Evolutionary conservation across 2,329 filamentous ascomycete species (phyloP).

Genomic region (Xylaria sp.): DNA sequence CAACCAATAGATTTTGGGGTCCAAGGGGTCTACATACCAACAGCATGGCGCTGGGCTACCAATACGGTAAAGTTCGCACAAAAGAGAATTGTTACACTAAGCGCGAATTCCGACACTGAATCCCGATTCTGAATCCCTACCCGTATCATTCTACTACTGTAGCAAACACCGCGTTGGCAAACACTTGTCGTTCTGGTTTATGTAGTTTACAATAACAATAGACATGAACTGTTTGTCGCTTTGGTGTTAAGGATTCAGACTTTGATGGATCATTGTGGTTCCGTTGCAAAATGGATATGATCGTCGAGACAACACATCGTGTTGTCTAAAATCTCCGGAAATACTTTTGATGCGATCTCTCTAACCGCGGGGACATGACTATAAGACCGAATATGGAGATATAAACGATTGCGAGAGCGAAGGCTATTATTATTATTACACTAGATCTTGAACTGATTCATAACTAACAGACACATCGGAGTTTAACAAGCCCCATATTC

Average conservation of each 20-base stretch:
- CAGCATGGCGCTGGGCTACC: neutral
- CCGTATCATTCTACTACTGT: neutral
- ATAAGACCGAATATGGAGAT: neutral
- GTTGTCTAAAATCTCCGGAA: neutral
- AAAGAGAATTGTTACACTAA: constrained; percentile 4
- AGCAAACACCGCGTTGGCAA: no score
- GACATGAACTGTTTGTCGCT: no score
- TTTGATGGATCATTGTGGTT: no score
- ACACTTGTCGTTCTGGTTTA: no score
- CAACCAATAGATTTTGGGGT: neutral
- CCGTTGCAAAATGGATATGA: no score
- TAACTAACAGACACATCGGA: constrained; percentile 2
- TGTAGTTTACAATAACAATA: no score
- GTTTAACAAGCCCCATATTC: constrained; percentile 4
- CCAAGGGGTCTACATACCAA: neutral
- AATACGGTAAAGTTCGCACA: neutral
- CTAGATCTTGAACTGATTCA: neutral
- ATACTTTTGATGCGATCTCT: neutral
- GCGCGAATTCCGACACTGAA: constrained; percentile 32
- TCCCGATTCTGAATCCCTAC: constrained; percentile 22
- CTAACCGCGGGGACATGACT: neutral
- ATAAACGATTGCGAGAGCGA: no score
- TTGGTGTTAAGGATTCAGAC: no score
- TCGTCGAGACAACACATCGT: neutral
- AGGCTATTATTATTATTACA: neutral